Evolutionary conservation across 2,329 filamentous ascomycete genomes (phyloP), one percentile per base, ranked within the genome.

Genomic region (Hymenoscyphus salicellus): DNA sequence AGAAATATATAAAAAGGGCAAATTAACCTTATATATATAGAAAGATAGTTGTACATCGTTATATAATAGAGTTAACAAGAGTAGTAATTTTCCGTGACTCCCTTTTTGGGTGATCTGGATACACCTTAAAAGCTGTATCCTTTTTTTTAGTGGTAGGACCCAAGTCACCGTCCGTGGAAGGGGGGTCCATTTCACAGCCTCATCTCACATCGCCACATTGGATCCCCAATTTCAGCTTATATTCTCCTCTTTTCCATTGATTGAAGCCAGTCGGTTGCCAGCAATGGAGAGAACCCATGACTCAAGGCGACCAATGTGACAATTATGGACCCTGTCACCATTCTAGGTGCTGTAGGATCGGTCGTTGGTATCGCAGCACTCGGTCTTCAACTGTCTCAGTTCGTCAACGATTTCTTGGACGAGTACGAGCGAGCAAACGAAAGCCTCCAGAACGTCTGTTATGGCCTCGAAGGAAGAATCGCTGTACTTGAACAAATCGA

Each of bases 311-410:
- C 17, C 17, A 46, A 46, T 46, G 41, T 46, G 41, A 20, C 41
- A 46, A 46, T 17, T 26, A 72, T 38, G 61, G 61, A 63, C 41
- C 61, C 61, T 5, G 36, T 63, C 4, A 63, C 55, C 32, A 38
- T 46, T 43, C 61, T 63, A 23, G 61, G 61, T n/a, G 61, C 55
- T 20, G 61, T 46, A 30, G 61, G 61, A n/a, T 63, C 61, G 17
- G 52, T 63, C 20, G 55, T 63, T 20, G 61, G 61, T 14, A 63
- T 63, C 55, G 61, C 55, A 17, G 55, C 32, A 41, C 58, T 63
- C 20, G 55, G 61, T 49, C 52, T 63, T 32, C 52, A 63, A 49
- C 59, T 61, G 26, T 28, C 38, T 8, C 59, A 61, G 33, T 28
- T 52, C 32, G 20, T 61, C 7, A 28, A 61, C n/a, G 30, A 52